Base-by-base conservation (phyloP, 345 rosid species). In the Hevea brasiliensis region DNA sequence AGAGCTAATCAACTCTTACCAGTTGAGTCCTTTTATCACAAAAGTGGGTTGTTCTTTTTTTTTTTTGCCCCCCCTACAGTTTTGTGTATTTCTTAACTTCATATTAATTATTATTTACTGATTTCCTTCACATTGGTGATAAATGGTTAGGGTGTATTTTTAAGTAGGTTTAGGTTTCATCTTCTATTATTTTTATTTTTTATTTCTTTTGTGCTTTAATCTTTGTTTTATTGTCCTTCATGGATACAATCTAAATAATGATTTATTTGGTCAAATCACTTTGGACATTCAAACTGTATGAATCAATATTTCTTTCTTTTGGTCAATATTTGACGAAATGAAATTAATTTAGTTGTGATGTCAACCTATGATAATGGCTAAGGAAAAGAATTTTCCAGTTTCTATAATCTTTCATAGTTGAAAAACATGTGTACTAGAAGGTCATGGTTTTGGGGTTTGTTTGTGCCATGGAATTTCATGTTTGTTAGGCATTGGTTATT, bases 21-120 rank as follows among this genome's bases (percentile, higher is more conserved):
- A 88, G 82, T 87, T 94, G 90, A 83, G 88, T 89, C 87, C 92
- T 83, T 90, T 90, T 82, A 72, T 85, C 65, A 78, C 90, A 70
- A 74, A 94, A 86, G 93, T 90, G 81, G 79, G 96, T 87, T 74
- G 32, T 74, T 67, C 70, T 73, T 58, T 79, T 29, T 65, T 23
- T 53, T 50, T 53, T 26, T 29, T 7, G n/a, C 4, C 29, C 51
- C 7, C 58, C 37, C 24, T 5, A 8, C 37, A 32, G 37, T 1
- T 8, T 40, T 63, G 61, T 61, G 6, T 32, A 35, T 26, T 32
- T 73, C 40, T 60, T 50, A 6, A 15, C 18, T 67, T 20, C 40
- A 41, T 72, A 51, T 51, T 50, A 26, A 42, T 71, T 27, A 27
- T 7, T 41, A n/a, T 8, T 24, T 44, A 6, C 18, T 67, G 13